Conservation (phyloP, 2,329 filamentous ascomycete species). For the Penicillium sp. region DNA sequence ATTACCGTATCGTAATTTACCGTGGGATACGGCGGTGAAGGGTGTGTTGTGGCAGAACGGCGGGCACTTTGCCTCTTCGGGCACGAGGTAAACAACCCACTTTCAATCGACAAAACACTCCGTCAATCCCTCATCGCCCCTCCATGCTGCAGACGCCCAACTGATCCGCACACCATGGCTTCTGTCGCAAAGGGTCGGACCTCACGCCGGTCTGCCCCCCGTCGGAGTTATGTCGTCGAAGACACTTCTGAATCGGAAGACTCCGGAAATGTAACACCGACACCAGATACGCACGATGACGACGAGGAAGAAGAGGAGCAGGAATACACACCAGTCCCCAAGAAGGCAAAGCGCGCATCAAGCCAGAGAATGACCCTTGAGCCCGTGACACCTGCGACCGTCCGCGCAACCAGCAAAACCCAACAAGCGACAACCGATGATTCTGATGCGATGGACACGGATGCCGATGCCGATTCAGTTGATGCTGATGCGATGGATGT, state of each 20-base stretch:
- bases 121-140: conserved; percentile 9
- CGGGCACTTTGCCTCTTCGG: conserved; percentile 33
- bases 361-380: conserved; percentile 55
- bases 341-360: conserved; percentile 60
- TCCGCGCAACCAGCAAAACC: conserved; percentile 31
- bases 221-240: conserved; percentile 74
- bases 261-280: conserved; percentile 50
- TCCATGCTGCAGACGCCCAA: conserved; percentile 28
- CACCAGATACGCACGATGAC: conserved; percentile 49
- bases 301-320: conserved; percentile 65
- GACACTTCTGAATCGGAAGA: conserved; percentile 75
- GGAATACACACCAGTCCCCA: conserved; percentile 75
- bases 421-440: conserved; percentile 51
- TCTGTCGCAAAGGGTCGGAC: conserved; percentile 52
- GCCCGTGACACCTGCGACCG: conserved; percentile 47
- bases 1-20: conserved; percentile 17
- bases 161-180: conserved; percentile 35
- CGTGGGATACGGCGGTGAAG: conserved; percentile 28
- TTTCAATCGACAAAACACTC: conserved; percentile 24
- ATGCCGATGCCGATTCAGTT: conserved; percentile 48
- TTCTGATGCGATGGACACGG: conserved; percentile 61
- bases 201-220: conserved; percentile 61
- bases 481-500: conserved; percentile 52
- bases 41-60: conserved; percentile 37
- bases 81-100: conserved; percentile 43